Conservation (phyloP, 2,329 filamentous ascomycete genomes). For the Aspergillus versicolor region DNA sequence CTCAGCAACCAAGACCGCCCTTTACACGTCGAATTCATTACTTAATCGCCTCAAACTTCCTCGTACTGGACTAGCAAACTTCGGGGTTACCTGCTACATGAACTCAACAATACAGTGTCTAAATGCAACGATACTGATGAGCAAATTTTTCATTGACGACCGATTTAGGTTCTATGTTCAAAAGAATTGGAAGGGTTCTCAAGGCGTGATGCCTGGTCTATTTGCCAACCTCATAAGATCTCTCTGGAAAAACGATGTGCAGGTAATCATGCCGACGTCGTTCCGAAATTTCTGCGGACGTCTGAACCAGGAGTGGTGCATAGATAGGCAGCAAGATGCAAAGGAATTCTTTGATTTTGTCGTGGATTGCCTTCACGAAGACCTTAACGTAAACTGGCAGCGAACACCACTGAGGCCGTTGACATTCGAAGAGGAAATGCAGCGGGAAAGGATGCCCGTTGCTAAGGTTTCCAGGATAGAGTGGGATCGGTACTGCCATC, state of each 20-base stretch:
- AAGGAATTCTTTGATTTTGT: slow-evolving; percentile 87
- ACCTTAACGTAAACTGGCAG: slow-evolving; percentile 72
- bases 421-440: slow-evolving; percentile 59
- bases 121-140: slow-evolving; percentile 65
- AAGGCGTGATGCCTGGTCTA: slow-evolving; percentile 61
- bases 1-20: slow-evolving; percentile 44
- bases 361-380: slow-evolving; percentile 77
- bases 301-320: slow-evolving; percentile 67
- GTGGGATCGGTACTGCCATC: slow-evolving; percentile 69
- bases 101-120: slow-evolving; percentile 87
- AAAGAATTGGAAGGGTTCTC: slow-evolving; percentile 65
- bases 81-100: slow-evolving; percentile 83
- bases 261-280: slow-evolving; percentile 59
- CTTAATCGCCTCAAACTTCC: slow-evolving; percentile 53
- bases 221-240: slow-evolving; percentile 62
- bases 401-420: slow-evolving; percentile 58
- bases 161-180: slow-evolving; percentile 61
- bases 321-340: slow-evolving; percentile 80
- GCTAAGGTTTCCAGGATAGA: slow-evolving; percentile 68
- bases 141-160: slow-evolving; percentile 64
- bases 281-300: slow-evolving; percentile 65
- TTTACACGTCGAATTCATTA: slow-evolving; percentile 43
- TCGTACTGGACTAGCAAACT: slow-evolving; percentile 76
- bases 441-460: slow-evolving; percentile 60
- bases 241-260: slow-evolving; percentile 60